Percentiles rank a stretch among this genome's conserved stretches.
phyloP scores from a whole-genome alignment of 345 rosid genomes.

The Populus simonii region DNA sequence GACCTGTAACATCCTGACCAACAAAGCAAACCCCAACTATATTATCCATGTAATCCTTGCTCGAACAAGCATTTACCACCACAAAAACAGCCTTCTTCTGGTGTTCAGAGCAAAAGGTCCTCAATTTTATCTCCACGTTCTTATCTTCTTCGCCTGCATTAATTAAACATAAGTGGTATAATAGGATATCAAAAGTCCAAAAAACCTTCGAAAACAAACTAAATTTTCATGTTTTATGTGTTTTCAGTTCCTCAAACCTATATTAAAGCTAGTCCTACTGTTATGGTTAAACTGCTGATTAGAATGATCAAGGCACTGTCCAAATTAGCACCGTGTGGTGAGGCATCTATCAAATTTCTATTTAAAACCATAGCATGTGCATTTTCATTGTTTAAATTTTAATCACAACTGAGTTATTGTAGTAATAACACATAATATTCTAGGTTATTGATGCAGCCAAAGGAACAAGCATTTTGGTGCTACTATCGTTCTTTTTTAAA shows the following conservation, averaged over 20 bases:
- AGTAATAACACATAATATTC: not conserved
- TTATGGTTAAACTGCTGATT: not conserved
- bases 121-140: constrained; percentile 86
- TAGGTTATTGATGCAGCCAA: no score
- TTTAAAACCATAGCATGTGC: not conserved
- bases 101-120: constrained; percentile 60
- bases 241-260: not conserved
- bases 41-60: constrained; percentile 80
- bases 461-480: no score
- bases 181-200: not conserved
- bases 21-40: constrained; percentile 97
- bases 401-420: not conserved
- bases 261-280: not conserved
- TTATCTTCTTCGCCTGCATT: constrained; percentile 85
- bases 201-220: not conserved
- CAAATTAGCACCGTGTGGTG: not conserved
- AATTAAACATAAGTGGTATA: not conserved
- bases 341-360: constrained; percentile 1
- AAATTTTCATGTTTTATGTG: not conserved
- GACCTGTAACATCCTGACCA: constrained; percentile 88
- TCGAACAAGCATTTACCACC: constrained; percentile 90
- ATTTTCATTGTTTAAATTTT: not conserved
- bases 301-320: not conserved
- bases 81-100: constrained; percentile 68
- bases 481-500: no score